Base-by-base conservation (phyloP, 2,329 filamentous ascomycete species). In the Cladophialophora psammophila region DNA sequence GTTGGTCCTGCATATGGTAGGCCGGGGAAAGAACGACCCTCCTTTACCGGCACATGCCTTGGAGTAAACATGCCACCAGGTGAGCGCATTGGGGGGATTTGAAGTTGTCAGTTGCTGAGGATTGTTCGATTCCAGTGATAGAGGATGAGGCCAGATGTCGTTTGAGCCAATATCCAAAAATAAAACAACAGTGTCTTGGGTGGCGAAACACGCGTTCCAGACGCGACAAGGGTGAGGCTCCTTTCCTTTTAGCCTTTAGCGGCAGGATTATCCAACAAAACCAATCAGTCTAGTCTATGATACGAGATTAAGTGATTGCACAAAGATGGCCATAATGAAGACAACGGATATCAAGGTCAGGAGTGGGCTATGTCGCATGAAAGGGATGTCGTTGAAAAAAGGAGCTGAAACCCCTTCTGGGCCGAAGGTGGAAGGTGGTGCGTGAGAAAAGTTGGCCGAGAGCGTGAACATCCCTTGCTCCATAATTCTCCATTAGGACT, bases 21-120 rank as follows among this genome's bases (percentile, higher is more conserved):
- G 20, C 70, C 68, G 31, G 68, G 70, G 54, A 70, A 61, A 45
- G 70, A 72, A n/a, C 70, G 70, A 18, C 70, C 70, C 54, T 72
- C 70, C 50, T 72, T 72, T 20, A 70, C 36, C 13, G 66, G 66
- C 48, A 56, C 45, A 53, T 69, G 63, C 48, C 62, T 62, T 57
- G 70, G 70, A 48, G 66, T 69, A 40, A 72, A 72, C 66, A 67
- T 69, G 50, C 55, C 64, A 36, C 45, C 67, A 54, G 67, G 38
- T 26, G 68, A 59, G 50, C 63, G 45, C 60, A 66, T 67, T 18
- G 54, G 63, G 38, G 35, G 15, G 26, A 36, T 32, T 10, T 5
- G 34, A 18, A 7, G 10, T 20, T 32, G 26, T 50, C 35, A 20
- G 36, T 38, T 54, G 20, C 4, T 32, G 48, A 35, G 26, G n/a